phyloP scores from a whole-genome alignment of 2,329 filamentous ascomycete genomes.

The Fusarium sp. region DNA sequence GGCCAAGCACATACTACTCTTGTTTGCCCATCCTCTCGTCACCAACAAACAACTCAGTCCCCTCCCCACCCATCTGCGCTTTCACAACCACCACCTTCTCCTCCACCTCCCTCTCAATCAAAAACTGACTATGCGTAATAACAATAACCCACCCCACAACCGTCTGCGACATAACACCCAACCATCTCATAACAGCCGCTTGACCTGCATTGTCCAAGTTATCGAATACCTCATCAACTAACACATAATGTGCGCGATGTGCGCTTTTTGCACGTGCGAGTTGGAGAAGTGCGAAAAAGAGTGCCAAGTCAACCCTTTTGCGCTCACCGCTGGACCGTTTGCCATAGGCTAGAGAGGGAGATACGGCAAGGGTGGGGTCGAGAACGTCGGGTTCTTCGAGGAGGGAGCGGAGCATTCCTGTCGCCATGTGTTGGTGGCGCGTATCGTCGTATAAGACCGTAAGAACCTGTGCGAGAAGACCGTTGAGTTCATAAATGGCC shows the following conservation, averaged over 20 bases:
- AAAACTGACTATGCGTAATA: constrained; percentile 36
- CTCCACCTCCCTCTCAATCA: constrained; percentile 25
- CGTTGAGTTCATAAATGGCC: constrained; percentile 35
- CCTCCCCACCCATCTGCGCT: constrained; percentile 29
- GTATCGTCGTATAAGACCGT: constrained; percentile 32
- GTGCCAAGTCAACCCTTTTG: constrained; percentile 34
- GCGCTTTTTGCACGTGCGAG: constrained; percentile 24
- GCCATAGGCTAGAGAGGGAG: constrained; percentile 23
- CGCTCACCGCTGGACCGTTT: constrained; percentile 40
- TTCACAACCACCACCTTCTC: constrained; percentile 17
- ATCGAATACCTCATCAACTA: constrained; percentile 41
- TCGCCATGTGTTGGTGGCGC: constrained; percentile 22
- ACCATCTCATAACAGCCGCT: constrained; percentile 34
- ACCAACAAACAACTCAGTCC: constrained; percentile 15
- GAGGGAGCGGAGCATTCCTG: constrained; percentile 33
- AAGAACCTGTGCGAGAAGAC: constrained; percentile 24
- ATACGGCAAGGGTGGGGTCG: constrained; percentile 15
- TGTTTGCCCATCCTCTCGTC: not conserved
- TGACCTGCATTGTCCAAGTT: constrained; percentile 33
- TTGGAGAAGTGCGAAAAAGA: constrained; percentile 42
- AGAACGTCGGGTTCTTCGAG: constrained; percentile 25
- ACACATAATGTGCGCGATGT: constrained; percentile 35
- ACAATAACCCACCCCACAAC: constrained; percentile 32
- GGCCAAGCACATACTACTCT: not conserved
- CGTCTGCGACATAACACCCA: constrained; percentile 19